Conservation (phyloP, 768 basidiomycete genomes). For the Baorangia bicolor region DNA sequence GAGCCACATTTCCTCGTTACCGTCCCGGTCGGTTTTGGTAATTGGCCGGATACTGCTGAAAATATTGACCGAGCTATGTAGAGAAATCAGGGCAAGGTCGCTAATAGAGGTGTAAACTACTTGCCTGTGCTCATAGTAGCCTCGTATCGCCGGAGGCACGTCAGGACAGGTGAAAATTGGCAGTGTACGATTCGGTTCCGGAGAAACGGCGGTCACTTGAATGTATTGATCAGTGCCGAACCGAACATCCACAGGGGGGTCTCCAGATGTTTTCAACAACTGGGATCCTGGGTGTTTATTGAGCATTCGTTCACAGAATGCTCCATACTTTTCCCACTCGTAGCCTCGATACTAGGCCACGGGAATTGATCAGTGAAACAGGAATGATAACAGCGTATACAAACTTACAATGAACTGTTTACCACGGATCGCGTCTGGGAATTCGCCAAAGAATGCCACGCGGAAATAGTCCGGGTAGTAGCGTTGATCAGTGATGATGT, state of each 20-base stretch:
- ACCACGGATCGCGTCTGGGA: constrained; percentile 78
- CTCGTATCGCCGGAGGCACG: constrained; percentile 74
- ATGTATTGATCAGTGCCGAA: constrained; percentile 82
- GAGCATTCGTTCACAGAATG: constrained; percentile 89
- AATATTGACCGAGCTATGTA: constrained; percentile 68
- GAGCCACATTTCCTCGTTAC: constrained; percentile 74
- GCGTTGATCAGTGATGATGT: constrained; percentile 78
- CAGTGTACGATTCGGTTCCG: constrained; percentile 76
- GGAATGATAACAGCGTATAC: background rate
- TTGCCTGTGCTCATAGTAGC: constrained; percentile 86
- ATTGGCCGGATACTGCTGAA: constrained; percentile 78
- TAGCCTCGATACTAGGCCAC: constrained; percentile 78
- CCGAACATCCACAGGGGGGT: constrained; percentile 79
- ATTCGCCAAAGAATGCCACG: constrained; percentile 91
- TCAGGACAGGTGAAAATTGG: constrained; percentile 85
- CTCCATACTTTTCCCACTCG: constrained; percentile 91
- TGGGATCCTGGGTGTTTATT: constrained; percentile 87
- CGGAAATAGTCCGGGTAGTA: constrained; percentile 93
- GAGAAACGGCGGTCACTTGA: constrained; percentile 81
- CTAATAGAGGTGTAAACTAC: constrained; percentile 11
- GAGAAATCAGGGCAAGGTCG: background rate
- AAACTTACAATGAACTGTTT: constrained; percentile 84
- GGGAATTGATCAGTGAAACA: background rate
- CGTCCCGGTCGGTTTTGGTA: constrained; percentile 61
- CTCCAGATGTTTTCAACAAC: constrained; percentile 66